phyloP scores from a whole-genome alignment of 2,329 filamentous ascomycete species.

The Cadophora sp. region DNA sequence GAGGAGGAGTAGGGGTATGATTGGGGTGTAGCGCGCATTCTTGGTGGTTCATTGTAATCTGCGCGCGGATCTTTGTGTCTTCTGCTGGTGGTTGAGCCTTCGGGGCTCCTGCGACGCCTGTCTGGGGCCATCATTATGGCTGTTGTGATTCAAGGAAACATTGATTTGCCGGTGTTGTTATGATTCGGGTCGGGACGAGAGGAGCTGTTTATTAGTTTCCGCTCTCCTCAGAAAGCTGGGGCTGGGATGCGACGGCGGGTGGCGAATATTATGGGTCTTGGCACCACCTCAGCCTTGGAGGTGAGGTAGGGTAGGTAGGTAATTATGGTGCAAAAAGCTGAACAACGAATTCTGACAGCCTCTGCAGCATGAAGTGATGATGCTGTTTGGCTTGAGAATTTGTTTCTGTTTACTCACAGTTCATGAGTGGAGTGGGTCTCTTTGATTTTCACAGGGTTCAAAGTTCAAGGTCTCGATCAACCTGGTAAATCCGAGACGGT shows the following conservation, averaged over 20 bases:
- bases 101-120: slow-evolving; percentile 39
- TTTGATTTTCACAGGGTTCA: slow-evolving; percentile 18
- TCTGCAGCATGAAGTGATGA: background rate
- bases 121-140: slow-evolving; percentile 39
- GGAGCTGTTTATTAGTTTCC: slow-evolving; percentile 22
- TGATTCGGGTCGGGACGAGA: slow-evolving; percentile 8
- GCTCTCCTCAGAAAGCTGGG: slow-evolving; percentile 18
- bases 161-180: slow-evolving; percentile 25
- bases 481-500: slow-evolving; percentile 17
- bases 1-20: slow-evolving; percentile 34
- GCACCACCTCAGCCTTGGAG: slow-evolving; percentile 14
- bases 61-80: slow-evolving; percentile 28
- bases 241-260: slow-evolving; percentile 21
- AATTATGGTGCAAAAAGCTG: slow-evolving; percentile 8
- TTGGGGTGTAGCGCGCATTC: slow-evolving; percentile 33
- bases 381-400: slow-evolving; percentile 2
- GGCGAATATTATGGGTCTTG: slow-evolving; percentile 21
- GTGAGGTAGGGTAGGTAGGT: too few relatives aligned
- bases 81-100: slow-evolving; percentile 29
- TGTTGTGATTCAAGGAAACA: slow-evolving; percentile 16
- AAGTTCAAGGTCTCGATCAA: background rate
- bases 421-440: slow-evolving; percentile 12
- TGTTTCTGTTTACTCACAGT: slow-evolving; percentile 15
- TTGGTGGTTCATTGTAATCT: slow-evolving; percentile 33
- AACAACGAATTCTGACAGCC: slow-evolving; percentile 3